Conservation (phyloP, 345 rosid species). For the Raphanus sativus region DNA sequence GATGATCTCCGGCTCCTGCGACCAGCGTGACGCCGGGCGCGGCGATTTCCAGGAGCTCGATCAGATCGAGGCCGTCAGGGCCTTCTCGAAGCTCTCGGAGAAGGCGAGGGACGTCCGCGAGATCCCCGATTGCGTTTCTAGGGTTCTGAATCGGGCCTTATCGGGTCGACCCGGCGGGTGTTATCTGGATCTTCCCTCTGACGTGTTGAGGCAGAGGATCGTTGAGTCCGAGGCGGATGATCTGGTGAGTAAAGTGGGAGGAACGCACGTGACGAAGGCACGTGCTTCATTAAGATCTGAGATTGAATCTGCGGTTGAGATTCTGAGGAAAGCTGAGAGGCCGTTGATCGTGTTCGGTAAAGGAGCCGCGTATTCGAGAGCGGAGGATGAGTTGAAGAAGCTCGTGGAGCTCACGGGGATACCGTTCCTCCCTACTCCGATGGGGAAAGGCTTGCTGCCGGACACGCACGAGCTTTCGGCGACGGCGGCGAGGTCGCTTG, state of each 20-base stretch:
- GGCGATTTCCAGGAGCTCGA: conserved; percentile 98
- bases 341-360: conserved; percentile 93
- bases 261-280: conserved; percentile 11
- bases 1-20: conserved; percentile 93
- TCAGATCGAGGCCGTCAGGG: conserved; percentile 78
- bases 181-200: conserved; percentile 84
- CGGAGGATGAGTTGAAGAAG: conserved; percentile 72
- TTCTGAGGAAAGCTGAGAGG: conserved; percentile 73
- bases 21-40: conserved; percentile 72
- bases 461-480: conserved; percentile 87
- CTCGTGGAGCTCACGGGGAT: conserved; percentile 73
- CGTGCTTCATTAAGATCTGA: conserved; percentile 41
- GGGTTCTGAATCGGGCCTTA: conserved; percentile 64
- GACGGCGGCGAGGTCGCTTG: conserved; percentile 91
- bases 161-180: conserved; percentile 90
- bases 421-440: conserved; percentile 93
- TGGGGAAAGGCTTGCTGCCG: conserved; percentile 97
- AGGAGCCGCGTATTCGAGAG: conserved; percentile 87
- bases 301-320: conserved; percentile 57
- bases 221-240: conserved; percentile 65
- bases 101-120: conserved; percentile 65
- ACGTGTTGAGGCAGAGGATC: conserved; percentile 76
- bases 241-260: conserved; percentile 46
- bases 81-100: conserved; percentile 69
- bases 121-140: conserved; percentile 70